Evolutionary conservation across 805 yeast genomes (phyloP).

Genomic region (Candida silvicultrix): DNA sequence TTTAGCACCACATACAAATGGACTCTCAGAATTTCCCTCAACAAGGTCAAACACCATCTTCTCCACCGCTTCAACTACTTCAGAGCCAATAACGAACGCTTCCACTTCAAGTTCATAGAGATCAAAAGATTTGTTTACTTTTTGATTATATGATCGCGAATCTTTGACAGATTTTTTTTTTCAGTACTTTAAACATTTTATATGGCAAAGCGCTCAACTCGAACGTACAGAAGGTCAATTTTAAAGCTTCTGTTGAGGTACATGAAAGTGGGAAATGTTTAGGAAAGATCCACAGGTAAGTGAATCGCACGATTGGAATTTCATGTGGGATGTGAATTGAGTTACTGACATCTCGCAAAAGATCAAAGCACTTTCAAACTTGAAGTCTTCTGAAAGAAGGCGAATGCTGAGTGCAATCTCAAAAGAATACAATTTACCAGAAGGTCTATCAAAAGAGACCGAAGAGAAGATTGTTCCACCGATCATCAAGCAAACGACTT

Average conservation of each 20-base stretch:
- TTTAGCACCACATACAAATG: not conserved
- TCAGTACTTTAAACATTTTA: not conserved
- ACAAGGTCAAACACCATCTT: not conserved
- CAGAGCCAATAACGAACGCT: no score
- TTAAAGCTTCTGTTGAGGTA: no score
- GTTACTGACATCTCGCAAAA: slow-evolving; percentile 13
- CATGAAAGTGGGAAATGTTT: no score
- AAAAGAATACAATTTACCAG: slow-evolving; percentile 32
- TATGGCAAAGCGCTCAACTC: not conserved
- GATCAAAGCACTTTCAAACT: slow-evolving; percentile 68
- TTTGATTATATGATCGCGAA: not conserved
- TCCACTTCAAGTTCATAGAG: no score
- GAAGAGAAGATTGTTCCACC: slow-evolving; percentile 18
- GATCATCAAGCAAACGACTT: slow-evolving; percentile 53
- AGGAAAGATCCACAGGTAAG: slow-evolving; percentile 41
- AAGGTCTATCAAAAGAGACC: slow-evolving; percentile 19
- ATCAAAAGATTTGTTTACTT: not conserved
- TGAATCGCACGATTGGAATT: no score
- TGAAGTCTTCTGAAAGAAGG: slow-evolving; percentile 78
- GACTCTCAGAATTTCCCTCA: not conserved
- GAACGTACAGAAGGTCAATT: no score
- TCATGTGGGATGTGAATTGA: not conserved
- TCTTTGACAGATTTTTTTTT: not conserved
- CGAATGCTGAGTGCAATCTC: slow-evolving; percentile 40
- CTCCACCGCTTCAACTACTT: no score